These are phyloP conservation scores for Boletus rubroflammeus DNA, from an alignment of 768 basidiomycete genomes.

Conservation along the genomic window DNA sequence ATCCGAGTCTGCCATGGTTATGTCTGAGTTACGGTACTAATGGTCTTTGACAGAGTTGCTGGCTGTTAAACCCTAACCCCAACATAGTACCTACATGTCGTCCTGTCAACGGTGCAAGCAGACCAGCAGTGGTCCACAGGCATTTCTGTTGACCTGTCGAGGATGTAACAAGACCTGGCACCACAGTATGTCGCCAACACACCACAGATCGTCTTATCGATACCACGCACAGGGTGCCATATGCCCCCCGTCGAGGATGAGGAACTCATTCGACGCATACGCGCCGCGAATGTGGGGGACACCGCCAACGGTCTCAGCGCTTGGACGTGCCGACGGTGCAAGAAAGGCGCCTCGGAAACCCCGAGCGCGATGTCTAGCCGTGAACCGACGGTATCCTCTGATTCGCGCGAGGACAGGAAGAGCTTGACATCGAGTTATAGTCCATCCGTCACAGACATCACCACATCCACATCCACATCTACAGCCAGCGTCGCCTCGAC, in stretches of 20 bases:
- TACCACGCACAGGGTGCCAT: conserved; percentile 27
- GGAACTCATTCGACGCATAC: conserved; percentile 24
- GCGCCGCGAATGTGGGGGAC: conserved; percentile 25
- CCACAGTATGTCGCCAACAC: conserved; percentile 20
- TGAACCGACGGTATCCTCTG: conserved; percentile 8
- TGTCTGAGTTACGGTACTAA: too few species aligned
- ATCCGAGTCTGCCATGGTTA: conserved; percentile 47
- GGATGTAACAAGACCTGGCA: conserved; percentile 36
- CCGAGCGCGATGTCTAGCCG: conserved; percentile 3
- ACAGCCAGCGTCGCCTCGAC: background rate
- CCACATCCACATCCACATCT: background rate
- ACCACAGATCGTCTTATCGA: background rate
- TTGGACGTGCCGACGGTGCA: conserved; percentile 34
- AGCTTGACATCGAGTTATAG: background rate
- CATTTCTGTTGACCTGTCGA: conserved; percentile 34
- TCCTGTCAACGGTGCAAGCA: conserved; percentile 26
- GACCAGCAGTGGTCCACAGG: conserved; percentile 22
- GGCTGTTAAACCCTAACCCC: conserved; percentile 27
- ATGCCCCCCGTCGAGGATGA: conserved; percentile 28
- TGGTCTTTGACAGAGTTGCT: background rate
- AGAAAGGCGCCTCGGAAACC: conserved; percentile 9
- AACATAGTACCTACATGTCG: background rate
- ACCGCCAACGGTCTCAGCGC: conserved; percentile 17
- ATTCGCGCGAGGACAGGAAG: background rate
- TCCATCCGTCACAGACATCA: background rate